Evolutionary conservation across 2,329 filamentous ascomycete species (phyloP), one percentile per base, ranked within the genome.

Genomic region (Balansia obtecta): DNA sequence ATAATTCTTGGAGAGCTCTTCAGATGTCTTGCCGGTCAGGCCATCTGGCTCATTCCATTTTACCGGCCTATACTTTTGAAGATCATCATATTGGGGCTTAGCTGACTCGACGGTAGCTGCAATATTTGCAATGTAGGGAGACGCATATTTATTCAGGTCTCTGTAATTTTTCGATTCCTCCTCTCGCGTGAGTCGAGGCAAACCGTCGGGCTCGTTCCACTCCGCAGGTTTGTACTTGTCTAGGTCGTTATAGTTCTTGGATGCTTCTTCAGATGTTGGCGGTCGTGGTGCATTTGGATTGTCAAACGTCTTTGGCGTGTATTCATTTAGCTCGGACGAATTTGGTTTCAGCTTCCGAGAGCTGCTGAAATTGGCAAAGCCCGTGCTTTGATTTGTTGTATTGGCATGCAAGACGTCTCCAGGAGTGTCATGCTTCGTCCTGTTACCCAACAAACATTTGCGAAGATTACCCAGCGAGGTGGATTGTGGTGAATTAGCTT

Each of bases 11-110:
- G 68, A 63, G 15, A 62, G 54, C 33, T 68, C 65, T 49, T 65
- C 66, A 5, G 61, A 59, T 1, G 61, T 63, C 46, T 60, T 56
- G 16, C 60, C 53, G 12, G 59, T 56, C 37, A 68, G 65, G 38
- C 71, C 71, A 54, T 74, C 61, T 0, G 65, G 63, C 46, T 69
- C 67, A 15, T 68, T 68, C 63, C 66, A 68, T 13, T 55, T 56
- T 11, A 65, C 60, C 4, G 68, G 63, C 1, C 60, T 62, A 52
- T 72, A 73, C 39, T 67, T 60, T 50, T 65, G 55, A 44, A 76
- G 58, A 45, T 76, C 72, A 2, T 71, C 61, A 50, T 73, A 49
- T 30, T 16, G 11, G 20, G 49, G 22, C 8, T 20, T 8, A 22
- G 42, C 32, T 18, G 42, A 69, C 48, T 65, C 58, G 33, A 59